Evolutionary conservation across 192 early-diverging fungal genomes (phyloP), one percentile per base, ranked within the genome.

Genomic region (Gamsiella multidivaricata): DNA sequence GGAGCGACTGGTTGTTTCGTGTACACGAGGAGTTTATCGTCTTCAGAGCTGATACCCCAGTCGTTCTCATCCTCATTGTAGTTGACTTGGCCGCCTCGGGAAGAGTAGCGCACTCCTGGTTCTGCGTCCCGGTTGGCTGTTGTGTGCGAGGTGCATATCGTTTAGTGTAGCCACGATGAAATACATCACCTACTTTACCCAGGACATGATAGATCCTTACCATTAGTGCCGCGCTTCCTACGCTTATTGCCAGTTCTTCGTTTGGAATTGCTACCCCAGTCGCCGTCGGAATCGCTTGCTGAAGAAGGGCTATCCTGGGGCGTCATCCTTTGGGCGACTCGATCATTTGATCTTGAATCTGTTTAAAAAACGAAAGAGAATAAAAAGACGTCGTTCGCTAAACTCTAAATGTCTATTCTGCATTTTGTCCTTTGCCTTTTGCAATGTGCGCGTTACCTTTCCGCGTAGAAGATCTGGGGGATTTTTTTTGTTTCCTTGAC

Each of bases 41-140:
- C 74, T 31, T 78, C 74, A 17, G 74, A 78, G 36, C 74, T 78
- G 10, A 78, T 45, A 7, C 74, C 74, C 74, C 74, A 78, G 39
- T 78, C 74, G 26, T 78, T 78, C 15, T 78, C 74, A n/a, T 78
- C 74, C 49, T 78, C 74, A 17, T 78, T 78, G 55, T 78, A 78
- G 33, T 78, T 78, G 36, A 78, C 74, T 28, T 78, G 74, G 20
- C 65, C 74, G 17, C 74, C 74, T 31, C 74, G 64, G 17, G 74
- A 68, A 8, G 74, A 78, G 36, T 78, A 78, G 8, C 74, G 65
- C 22, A 69, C 66, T 57, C 65, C 65, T 51, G 49, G 41, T 15
- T 78, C 74, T 6, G 60, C 23, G 5, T 69, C 74, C 22, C 59
- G 68, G 49, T 69, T 76, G 10, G 56, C 72, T 76, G n/a, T n/a